Conservation (phyloP, 257 asterid genomes). For the Eucommia ulmoides region DNA sequence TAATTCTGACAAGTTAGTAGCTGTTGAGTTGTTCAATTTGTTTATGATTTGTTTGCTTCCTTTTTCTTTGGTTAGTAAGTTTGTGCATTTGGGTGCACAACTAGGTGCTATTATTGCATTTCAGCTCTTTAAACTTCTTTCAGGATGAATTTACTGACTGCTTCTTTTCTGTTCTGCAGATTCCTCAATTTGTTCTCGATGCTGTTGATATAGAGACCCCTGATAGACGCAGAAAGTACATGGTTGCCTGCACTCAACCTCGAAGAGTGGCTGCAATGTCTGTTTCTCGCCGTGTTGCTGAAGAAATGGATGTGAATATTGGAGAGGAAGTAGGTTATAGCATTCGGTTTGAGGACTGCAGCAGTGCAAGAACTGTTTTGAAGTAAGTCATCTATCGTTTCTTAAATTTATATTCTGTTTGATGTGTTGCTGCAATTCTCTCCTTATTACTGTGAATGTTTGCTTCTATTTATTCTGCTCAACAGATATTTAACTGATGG, state of each 20-base stretch:
- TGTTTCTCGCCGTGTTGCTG: conserved; percentile 94
- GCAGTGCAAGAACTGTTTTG: conserved; percentile 70
- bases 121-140: too few relatives aligned
- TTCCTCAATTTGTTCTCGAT: conserved; percentile 92
- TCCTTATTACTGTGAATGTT: too few relatives aligned
- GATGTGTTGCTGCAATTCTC: too few relatives aligned
- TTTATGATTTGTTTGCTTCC: too few relatives aligned
- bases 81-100: background rate
- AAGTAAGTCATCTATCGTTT: conserved; percentile 27
- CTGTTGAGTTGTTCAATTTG: too few relatives aligned
- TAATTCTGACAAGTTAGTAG: too few relatives aligned
- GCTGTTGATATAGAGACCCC: conserved; percentile 55
- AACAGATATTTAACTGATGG: conserved; percentile 12
- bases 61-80: too few relatives aligned
- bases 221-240: conserved; percentile 64
- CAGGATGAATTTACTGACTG: background rate
- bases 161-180: conserved; percentile 26
- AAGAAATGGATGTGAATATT: conserved; percentile 92
- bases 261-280: conserved; percentile 99
- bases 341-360: conserved; percentile 21
- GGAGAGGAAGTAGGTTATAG: conserved; percentile 99
- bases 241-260: conserved; percentile 97
- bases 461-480: background rate
- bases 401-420: background rate
- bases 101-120: too few relatives aligned